Evolutionary conservation across 345 rosid species (phyloP), one percentile per base, ranked within the genome.

Genomic region (Syzygium jambos): DNA sequence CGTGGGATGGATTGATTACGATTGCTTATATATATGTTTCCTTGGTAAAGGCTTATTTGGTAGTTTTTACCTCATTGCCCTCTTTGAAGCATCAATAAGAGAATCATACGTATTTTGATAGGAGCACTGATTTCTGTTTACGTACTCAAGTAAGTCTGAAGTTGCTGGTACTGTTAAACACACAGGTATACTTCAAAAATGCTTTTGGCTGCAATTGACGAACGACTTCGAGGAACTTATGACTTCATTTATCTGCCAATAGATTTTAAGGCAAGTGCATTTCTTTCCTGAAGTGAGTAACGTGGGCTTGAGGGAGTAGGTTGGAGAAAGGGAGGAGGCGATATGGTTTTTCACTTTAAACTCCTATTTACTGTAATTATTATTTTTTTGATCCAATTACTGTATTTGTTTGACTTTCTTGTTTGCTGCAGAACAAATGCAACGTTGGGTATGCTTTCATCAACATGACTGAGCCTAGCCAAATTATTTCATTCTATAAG

Each of bases 391-490:
- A 43, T 43, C 46, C 46, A 43, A 43, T 8, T 14, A 52, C 25
- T 16, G 65, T 34, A 84, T 5, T 21, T 9, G 49, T 46, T 85
- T 85, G 34, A 73, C 22, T 87, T 11, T 43, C 59, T 34, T 38
- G 4, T 53, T 78, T 84, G 23, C n/a, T 89, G 88, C 88, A 95
- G 96, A 95, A 95, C 86, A 94, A 94, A 88, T 95, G 96, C 92
- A 94, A 94, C 85, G 96, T 94, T 49, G 97, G 97, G 9, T 94
- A 95, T 89, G 96, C 97, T 55, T 95, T 94, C 91, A 93, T 95
- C 93, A 95, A 95, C 91, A 94, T 95, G 96, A 92, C 90, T 30
- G 93, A 92, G 43, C 93, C 96, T 16, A 84, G 86, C 59, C 94
- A 92, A 82, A 94, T 95, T 34, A 43, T 95, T 86, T 91, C 93